Percentiles rank a stretch among this genome's conserved stretches.
Conservation (phyloP, 768 basidiomycete species). For the Dioszegia aurantiaca region DNA sequence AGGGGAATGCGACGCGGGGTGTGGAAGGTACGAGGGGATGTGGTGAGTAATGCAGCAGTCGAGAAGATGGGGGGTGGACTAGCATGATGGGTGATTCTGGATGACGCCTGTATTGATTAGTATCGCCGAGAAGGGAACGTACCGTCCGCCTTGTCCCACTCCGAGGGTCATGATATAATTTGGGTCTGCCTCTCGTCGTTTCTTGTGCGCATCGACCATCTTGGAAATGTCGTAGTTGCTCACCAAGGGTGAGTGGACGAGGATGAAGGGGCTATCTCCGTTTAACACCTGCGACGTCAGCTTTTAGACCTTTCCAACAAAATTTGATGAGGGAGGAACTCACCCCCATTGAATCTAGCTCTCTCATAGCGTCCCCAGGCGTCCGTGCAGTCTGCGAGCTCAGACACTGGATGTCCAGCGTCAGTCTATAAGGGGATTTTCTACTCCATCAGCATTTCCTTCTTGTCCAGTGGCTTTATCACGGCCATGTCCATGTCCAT, state of each 20-base stretch:
- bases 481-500: too few species aligned
- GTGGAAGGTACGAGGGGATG: slow-evolving; percentile 35
- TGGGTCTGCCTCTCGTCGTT: slow-evolving; percentile 77
- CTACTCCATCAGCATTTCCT: slow-evolving; percentile 18
- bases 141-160: slow-evolving; percentile 49
- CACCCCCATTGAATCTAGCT: slow-evolving; percentile 48
- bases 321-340: neutral
- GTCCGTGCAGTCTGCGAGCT: slow-evolving; percentile 46
- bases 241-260: slow-evolving; percentile 59
- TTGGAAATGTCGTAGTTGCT: slow-evolving; percentile 89
- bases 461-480: neutral
- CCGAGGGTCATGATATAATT: slow-evolving; percentile 95
- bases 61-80: slow-evolving; percentile 44
- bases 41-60: slow-evolving; percentile 42
- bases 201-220: slow-evolving; percentile 83
- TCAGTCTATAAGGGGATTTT: slow-evolving; percentile 30
- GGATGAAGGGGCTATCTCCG: slow-evolving; percentile 50
- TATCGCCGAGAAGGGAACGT: slow-evolving; percentile 16
- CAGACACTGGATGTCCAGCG: slow-evolving; percentile 45
- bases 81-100: slow-evolving; percentile 59
- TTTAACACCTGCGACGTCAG: slow-evolving; percentile 45
- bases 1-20: slow-evolving; percentile 35
- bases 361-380: slow-evolving; percentile 51
- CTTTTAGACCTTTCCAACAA: neutral
- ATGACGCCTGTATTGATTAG: slow-evolving; percentile 53